phyloP scores from a whole-genome alignment of 2,329 filamentous ascomycete species.

The Neodidymelliopsis sp. region DNA sequence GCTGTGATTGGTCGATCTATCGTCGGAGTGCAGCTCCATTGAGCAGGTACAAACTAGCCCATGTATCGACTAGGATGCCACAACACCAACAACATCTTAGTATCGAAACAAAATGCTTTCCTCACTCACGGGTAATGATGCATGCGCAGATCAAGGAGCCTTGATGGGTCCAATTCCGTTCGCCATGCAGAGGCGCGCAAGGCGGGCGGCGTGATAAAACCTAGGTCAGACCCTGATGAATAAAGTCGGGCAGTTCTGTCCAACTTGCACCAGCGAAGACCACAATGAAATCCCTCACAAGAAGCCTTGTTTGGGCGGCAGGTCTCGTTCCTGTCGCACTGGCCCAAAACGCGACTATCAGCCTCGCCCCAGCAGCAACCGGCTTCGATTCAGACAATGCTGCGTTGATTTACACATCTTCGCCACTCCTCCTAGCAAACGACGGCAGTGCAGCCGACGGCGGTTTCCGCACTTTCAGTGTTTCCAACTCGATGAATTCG shows the following conservation, averaged over 20 bases:
- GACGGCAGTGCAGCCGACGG: conserved; percentile 41
- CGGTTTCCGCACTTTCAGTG: conserved; percentile 33
- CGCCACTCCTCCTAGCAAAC: conserved; percentile 33
- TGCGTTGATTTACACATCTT: conserved; percentile 32
- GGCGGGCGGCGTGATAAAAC: not conserved
- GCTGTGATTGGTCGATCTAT: conserved; percentile 19
- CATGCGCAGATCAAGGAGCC: conserved; percentile 1
- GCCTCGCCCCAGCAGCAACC: conserved; percentile 29
- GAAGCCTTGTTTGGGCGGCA: conserved; percentile 14
- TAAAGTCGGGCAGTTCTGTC: not conserved
- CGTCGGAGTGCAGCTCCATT: conserved; percentile 17
- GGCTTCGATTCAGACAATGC: conserved; percentile 41
- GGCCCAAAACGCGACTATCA: conserved; percentile 30
- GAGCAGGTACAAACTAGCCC: conserved; percentile 18
- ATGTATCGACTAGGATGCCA: not conserved
- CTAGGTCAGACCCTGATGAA: not conserved
- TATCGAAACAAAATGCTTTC: conserved; percentile 9
- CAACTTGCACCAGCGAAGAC: not conserved
- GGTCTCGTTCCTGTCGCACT: conserved; percentile 7
- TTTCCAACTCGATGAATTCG: conserved; percentile 16
- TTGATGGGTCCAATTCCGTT: not conserved
- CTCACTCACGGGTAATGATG: not conserved
- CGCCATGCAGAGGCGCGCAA: not conserved
- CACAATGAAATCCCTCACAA: conserved; percentile 5
- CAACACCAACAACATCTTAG: conserved; percentile 1